Evolutionary conservation across 2,329 filamentous ascomycete genomes (phyloP).

Genomic region (Pyricularia pennisetigena): DNA sequence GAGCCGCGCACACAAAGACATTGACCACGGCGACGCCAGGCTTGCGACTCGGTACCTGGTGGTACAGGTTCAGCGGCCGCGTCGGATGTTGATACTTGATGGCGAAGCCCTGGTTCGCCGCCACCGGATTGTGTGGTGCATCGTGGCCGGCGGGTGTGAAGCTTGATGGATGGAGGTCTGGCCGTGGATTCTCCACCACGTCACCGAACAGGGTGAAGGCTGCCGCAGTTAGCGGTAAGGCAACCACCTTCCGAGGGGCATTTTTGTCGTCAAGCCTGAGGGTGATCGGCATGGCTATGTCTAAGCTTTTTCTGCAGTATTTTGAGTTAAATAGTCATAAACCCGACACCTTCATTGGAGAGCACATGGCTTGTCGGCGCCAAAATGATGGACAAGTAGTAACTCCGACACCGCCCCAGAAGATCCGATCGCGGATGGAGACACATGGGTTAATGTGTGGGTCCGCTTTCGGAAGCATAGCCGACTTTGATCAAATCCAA

Average conservation of each 20-base stretch:
- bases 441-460: background rate
- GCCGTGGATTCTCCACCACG: constrained; percentile 65
- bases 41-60: constrained; percentile 48
- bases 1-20: constrained; percentile 78
- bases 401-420: background rate
- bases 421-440: background rate
- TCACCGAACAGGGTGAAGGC: constrained; percentile 75
- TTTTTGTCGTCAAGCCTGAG: background rate
- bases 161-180: constrained; percentile 39
- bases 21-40: constrained; percentile 60
- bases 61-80: constrained; percentile 61
- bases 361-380: background rate
- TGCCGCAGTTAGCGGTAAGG: constrained; percentile 56
- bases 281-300: background rate
- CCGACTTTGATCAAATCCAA: background rate
- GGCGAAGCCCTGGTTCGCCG: constrained; percentile 78
- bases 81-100: constrained; percentile 79
- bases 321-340: background rate
- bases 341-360: background rate
- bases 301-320: background rate
- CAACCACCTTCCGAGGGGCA: constrained; percentile 15
- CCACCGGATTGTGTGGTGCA: constrained; percentile 37
- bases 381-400: background rate
- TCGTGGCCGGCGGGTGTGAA: constrained; percentile 7
- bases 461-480: background rate